Conservation (phyloP, 2,329 filamentous ascomycete genomes). For the Keithomyces neogunnii region DNA sequence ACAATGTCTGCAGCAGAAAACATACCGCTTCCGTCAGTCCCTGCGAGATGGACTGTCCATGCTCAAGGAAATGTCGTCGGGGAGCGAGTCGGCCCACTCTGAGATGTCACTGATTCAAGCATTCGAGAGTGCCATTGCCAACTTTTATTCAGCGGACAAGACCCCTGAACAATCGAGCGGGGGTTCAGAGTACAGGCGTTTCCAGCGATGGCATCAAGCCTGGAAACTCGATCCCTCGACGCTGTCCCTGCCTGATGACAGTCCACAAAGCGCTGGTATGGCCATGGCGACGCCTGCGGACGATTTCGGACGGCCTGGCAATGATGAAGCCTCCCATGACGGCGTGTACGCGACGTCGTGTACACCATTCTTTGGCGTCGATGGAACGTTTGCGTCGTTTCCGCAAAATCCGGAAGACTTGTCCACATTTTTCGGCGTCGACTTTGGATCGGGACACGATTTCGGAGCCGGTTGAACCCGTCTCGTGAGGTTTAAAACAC, state of each 20-base stretch:
- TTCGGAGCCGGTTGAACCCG: neutral
- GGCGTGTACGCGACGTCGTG: slow-evolving; percentile 17
- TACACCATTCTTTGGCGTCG: slow-evolving; percentile 28
- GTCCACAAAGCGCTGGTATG: slow-evolving; percentile 11
- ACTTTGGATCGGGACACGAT: slow-evolving; percentile 22
- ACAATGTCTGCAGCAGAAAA: slow-evolving; percentile 28
- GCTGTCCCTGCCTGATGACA: slow-evolving; percentile 13
- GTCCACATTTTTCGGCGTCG: slow-evolving; percentile 22
- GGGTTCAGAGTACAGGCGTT: slow-evolving; percentile 42
- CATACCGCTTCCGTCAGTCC: slow-evolving; percentile 32
- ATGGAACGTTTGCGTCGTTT: slow-evolving; percentile 27
- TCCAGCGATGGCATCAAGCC: slow-evolving; percentile 43
- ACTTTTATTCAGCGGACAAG: slow-evolving; percentile 31
- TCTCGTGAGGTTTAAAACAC: neutral
- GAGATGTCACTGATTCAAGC: slow-evolving; percentile 45
- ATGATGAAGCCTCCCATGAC: slow-evolving; percentile 12
- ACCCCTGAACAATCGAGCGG: slow-evolving; percentile 20
- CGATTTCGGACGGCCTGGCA: slow-evolving; percentile 7
- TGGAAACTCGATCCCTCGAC: slow-evolving; percentile 30
- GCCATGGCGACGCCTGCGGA: slow-evolving; percentile 3
- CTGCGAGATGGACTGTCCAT: slow-evolving; percentile 40
- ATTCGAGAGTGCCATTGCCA: slow-evolving; percentile 37
- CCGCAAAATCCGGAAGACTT: slow-evolving; percentile 31
- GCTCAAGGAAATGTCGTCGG: slow-evolving; percentile 44
- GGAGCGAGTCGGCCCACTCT: slow-evolving; percentile 42